Evolutionary conservation across 2,329 filamentous ascomycete species (phyloP).

Genomic region (Pestalotiopsis sp.): DNA sequence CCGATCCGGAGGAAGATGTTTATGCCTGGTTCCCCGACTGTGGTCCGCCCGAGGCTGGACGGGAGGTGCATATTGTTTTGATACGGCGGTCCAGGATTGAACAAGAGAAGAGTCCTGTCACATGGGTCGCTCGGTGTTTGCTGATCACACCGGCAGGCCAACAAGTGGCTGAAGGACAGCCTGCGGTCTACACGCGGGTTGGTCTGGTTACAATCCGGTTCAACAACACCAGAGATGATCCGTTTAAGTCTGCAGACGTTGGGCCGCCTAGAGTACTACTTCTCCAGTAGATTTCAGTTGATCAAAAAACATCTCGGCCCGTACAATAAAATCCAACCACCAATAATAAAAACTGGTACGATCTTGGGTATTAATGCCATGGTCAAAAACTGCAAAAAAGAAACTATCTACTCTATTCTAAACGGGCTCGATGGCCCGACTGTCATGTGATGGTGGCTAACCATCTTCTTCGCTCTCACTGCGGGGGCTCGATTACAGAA

Average conservation of each 20-base stretch:
- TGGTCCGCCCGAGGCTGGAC: not conserved
- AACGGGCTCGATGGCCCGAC: not conserved
- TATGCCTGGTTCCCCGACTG: conserved; percentile 12
- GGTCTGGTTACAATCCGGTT: conserved; percentile 10
- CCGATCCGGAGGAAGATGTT: not conserved
- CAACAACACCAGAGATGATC: not conserved
- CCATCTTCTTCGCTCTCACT: too few species aligned
- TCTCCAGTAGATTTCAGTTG: not conserved
- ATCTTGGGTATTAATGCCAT: too few species aligned
- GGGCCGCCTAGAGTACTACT: not conserved
- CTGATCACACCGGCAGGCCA: not conserved
- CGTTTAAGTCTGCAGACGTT: not conserved
- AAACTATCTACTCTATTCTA: too few species aligned
- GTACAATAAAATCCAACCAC: not conserved
- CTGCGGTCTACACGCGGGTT: not conserved
- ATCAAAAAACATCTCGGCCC: too few species aligned
- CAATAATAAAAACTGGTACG: too few species aligned
- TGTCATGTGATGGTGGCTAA: not conserved
- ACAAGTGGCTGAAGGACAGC: not conserved
- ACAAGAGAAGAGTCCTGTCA: not conserved
- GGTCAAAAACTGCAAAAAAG: too few species aligned
- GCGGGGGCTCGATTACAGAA: too few species aligned
- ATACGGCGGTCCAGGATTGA: conserved; percentile 4
- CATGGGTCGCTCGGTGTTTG: conserved; percentile 8
- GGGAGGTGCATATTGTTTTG: not conserved